Percentiles rank a stretch among this genome's conserved stretches.
Evolutionary conservation across 768 basidiomycete species (phyloP).

Genomic region (Amanita thiersii): DNA sequence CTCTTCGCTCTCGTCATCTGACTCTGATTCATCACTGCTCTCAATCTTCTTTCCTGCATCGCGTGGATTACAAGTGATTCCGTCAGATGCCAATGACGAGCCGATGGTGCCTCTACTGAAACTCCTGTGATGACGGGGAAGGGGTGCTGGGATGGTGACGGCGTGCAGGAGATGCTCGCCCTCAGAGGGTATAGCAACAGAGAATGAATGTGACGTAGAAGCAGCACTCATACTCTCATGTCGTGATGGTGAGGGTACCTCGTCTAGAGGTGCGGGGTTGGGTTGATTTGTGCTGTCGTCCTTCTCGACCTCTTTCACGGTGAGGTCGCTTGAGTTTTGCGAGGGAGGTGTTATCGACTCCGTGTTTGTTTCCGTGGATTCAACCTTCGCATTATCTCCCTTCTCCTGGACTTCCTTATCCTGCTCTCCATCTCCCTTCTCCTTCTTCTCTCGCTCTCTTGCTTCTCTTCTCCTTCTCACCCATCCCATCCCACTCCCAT

Average conservation of each 20-base stretch:
- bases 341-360: neutral
- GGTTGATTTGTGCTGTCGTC: too few species aligned
- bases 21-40: constrained; percentile 13
- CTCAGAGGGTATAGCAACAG: constrained; percentile 5
- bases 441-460: constrained; percentile 40
- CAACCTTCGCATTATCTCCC: neutral
- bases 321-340: too few species aligned
- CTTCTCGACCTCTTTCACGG: too few species aligned
- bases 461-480: constrained; percentile 54
- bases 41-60: constrained; percentile 7
- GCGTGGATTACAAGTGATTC: neutral
- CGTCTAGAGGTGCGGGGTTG: neutral
- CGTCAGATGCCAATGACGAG: neutral
- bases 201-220: neutral
- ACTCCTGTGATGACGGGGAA: constrained; percentile 13
- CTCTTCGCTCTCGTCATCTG: constrained; percentile 16
- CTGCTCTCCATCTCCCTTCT: constrained; percentile 17
- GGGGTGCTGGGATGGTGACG: constrained; percentile 25
- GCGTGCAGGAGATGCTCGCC: constrained; percentile 25
- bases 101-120: neutral
- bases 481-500: constrained; percentile 87
- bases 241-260: too few species aligned
- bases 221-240: too few species aligned
- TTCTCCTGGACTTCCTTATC: neutral
- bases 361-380: neutral